Evolutionary conservation across 139 green algal genomes (phyloP), one percentile per base, ranked within the genome.

Genomic region (Closterium sp.): DNA sequence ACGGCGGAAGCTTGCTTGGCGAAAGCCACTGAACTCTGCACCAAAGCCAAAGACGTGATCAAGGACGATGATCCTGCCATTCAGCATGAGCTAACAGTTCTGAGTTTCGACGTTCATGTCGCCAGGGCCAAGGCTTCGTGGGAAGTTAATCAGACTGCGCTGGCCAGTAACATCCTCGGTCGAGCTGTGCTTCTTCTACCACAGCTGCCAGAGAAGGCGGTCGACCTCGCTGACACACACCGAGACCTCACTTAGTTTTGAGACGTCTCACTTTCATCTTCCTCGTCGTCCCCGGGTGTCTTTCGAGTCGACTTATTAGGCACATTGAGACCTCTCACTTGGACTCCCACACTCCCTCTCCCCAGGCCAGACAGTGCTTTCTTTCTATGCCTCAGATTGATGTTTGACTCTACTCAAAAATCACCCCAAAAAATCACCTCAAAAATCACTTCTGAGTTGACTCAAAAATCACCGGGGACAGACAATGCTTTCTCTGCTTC

Each of bases 121-220:
- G 84, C 84, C 28, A 88, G 89, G 84, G 89, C 89, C 25, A 91
- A 33, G 90, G 33, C 55, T 38, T 69, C 89, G 28, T 91, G 89
- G 89, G 89, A 89, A 43, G n/a, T 91, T 6, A 43, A 33, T 32
- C 89, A 91, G 69, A 64, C 32, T 55, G 89, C 89, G 25, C n/a
- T 91, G 89, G 38, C 89, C 23, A 84, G 89, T 31, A 91, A 88
- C 64, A 89, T 91, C 28, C 89, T 91, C 28, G 89, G 89, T 55
- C 25, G 89, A n/a, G 89, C 89, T 25, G 34, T 30, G 25, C 21
- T 33, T 35, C 33, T 91, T 16, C 30, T 91, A 9, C 36, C 89
- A 76, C 89, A 69, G 16, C 30, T 91, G 25, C 89, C 89, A 89
- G 89, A 91, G 81, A 91, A 91, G 23, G n/a, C 64, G 7, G 36